phyloP scores from a whole-genome alignment of 495 filamentous ascomycete genomes.

The Trichoderma reesei region DNA sequence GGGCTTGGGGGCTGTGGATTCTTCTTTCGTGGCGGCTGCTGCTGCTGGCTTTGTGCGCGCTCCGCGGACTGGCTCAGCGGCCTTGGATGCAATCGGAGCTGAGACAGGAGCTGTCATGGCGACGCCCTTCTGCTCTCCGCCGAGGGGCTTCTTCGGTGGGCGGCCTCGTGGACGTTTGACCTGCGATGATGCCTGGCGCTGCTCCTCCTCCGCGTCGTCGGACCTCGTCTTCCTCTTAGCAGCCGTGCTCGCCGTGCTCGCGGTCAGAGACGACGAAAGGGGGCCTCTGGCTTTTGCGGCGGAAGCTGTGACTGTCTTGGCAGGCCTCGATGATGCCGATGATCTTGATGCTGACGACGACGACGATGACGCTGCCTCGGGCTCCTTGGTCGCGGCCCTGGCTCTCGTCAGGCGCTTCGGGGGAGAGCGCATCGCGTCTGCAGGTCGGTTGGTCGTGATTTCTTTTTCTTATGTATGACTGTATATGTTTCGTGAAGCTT shows the following conservation, averaged over 20 bases:
- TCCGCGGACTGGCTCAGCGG: not conserved
- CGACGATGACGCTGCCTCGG: conserved; percentile 22
- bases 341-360: no score
- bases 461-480: no score
- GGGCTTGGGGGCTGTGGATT: conserved; percentile 18
- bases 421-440: conserved; percentile 33
- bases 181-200: conserved; percentile 24
- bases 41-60: not conserved
- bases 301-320: conserved; percentile 25
- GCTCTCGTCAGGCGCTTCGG: conserved; percentile 53
- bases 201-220: conserved; percentile 29
- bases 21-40: conserved; percentile 13
- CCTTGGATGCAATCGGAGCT: conserved; percentile 15
- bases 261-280: conserved; percentile 14
- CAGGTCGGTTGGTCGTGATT: no score
- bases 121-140: conserved; percentile 18
- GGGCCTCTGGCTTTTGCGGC: conserved; percentile 30
- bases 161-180: conserved; percentile 2
- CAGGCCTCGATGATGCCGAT: no score
- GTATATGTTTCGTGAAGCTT: no score
- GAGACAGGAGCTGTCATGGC: conserved; percentile 12
- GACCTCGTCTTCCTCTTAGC: conserved; percentile 39
- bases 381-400: conserved; percentile 38
- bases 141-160: conserved; percentile 29
- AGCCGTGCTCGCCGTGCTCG: conserved; percentile 18